Conservation (phyloP, 179 eudicot species). For the Amaranthus tricolor region DNA sequence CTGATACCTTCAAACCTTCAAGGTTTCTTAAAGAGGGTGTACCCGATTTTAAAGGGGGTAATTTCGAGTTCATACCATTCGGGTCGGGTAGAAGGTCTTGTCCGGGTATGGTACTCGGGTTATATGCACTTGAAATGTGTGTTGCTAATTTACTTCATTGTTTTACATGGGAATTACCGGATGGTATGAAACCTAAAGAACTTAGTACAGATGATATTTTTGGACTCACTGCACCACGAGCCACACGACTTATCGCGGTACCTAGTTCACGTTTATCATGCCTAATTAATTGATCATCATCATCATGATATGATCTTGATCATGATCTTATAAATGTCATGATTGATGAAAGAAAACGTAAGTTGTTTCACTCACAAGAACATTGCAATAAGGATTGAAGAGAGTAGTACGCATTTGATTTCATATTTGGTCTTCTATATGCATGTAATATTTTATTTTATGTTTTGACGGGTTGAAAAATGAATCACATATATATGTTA, state of each 20-base stretch:
- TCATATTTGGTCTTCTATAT: not conserved
- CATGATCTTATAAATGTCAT: not conserved
- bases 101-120: constrained; percentile 67
- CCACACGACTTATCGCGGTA: constrained; percentile 52
- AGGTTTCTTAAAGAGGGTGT: constrained; percentile 46
- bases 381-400: too few species aligned
- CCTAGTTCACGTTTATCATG: constrained; percentile 51
- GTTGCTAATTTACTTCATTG: constrained; percentile 53
- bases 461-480: too few species aligned
- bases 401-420: too few species aligned
- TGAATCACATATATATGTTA: too few species aligned
- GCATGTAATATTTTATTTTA: too few species aligned
- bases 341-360: too few species aligned
- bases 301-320: not conserved
- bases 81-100: constrained; percentile 76
- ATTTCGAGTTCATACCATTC: constrained; percentile 61
- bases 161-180: constrained; percentile 60
- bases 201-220: constrained; percentile 46
- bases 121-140: constrained; percentile 55
- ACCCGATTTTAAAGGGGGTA: constrained; percentile 55
- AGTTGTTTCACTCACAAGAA: too few species aligned
- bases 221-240: constrained; percentile 64
- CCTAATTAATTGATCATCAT: constrained; percentile 23
- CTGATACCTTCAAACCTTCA: constrained; percentile 40
- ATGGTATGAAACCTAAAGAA: constrained; percentile 67